phyloP scores from a whole-genome alignment of 1,284 basidiomycete genomes.

The Cryptococcus sp. region DNA sequence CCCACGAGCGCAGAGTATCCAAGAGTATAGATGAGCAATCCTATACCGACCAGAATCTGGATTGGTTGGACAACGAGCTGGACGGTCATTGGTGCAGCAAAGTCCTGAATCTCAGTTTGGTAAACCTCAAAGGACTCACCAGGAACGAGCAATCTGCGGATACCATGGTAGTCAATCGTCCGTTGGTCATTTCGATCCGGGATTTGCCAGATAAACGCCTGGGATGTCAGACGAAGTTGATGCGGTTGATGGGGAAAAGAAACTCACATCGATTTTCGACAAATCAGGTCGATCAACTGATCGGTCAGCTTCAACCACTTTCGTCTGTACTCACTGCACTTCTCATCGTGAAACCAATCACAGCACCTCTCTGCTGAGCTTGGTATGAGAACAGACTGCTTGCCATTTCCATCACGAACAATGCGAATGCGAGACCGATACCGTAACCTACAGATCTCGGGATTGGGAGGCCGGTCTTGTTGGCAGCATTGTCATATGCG shows the following conservation, averaged over 20 bases:
- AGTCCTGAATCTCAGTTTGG: neutral
- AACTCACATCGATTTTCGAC: conserved; percentile 21
- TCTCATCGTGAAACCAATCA: conserved; percentile 7
- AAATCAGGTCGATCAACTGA: conserved; percentile 21
- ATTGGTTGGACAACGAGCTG: conserved; percentile 52
- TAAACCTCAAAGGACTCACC: conserved; percentile 38
- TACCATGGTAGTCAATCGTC: conserved; percentile 63
- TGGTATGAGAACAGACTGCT: conserved; percentile 7
- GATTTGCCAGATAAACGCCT: conserved; percentile 18
- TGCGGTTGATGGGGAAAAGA: conserved; percentile 15
- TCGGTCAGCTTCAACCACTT: neutral
- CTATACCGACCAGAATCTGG: conserved; percentile 59
- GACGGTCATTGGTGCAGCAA: conserved; percentile 4
- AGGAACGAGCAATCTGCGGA: conserved; percentile 59
- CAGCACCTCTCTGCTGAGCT: conserved; percentile 6
- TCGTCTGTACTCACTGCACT: conserved; percentile 2
- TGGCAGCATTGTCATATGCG: conserved; percentile 5
- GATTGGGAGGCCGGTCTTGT: neutral
- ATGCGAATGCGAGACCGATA: conserved; percentile 9
- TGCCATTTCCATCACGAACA: conserved; percentile 15
- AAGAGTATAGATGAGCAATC: conserved; percentile 57
- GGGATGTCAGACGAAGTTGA: conserved; percentile 40
- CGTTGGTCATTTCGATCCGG: conserved; percentile 12
- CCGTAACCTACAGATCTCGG: conserved; percentile 13
- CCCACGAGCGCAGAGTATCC: conserved; percentile 23